phyloP scores from a whole-genome alignment of 805 yeast genomes.

The Candida manassasensis region DNA sequence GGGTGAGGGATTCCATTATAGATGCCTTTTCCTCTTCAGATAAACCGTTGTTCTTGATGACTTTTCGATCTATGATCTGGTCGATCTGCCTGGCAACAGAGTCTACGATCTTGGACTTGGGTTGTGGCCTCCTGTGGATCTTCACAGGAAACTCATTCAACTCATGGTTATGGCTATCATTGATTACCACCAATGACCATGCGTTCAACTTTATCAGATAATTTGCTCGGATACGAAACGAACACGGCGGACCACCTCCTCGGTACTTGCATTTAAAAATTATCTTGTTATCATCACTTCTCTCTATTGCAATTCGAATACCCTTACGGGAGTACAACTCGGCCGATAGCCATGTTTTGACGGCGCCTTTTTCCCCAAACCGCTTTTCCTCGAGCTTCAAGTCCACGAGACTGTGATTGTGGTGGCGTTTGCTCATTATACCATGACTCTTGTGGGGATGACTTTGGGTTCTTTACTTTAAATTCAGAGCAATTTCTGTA shows the following conservation, averaged over 20 bases:
- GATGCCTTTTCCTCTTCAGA: not conserved
- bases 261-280: slow-evolving; percentile 52
- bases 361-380: slow-evolving; percentile 39
- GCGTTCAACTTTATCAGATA: slow-evolving; percentile 45
- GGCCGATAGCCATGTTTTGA: slow-evolving; percentile 58
- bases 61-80: not conserved
- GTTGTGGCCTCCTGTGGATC: not conserved
- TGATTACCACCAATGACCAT: slow-evolving; percentile 60
- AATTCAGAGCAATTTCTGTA: no score
- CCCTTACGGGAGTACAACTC: slow-evolving; percentile 44
- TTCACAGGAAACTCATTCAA: not conserved
- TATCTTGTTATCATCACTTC: slow-evolving; percentile 57
- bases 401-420: slow-evolving; percentile 16
- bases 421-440: not conserved
- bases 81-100: slow-evolving; percentile 3
- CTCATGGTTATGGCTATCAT: slow-evolving; percentile 55
- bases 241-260: slow-evolving; percentile 42
- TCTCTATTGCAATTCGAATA: slow-evolving; percentile 54
- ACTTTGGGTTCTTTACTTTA: no score
- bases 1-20: slow-evolving; percentile 2
- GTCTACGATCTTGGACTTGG: not conserved
- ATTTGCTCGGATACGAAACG: slow-evolving; percentile 63
- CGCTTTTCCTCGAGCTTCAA: slow-evolving; percentile 17
- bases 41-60: not conserved
- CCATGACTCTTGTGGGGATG: not conserved